Conservation (phyloP, 2,329 filamentous ascomycete species). For the Phialophora macrospora region DNA sequence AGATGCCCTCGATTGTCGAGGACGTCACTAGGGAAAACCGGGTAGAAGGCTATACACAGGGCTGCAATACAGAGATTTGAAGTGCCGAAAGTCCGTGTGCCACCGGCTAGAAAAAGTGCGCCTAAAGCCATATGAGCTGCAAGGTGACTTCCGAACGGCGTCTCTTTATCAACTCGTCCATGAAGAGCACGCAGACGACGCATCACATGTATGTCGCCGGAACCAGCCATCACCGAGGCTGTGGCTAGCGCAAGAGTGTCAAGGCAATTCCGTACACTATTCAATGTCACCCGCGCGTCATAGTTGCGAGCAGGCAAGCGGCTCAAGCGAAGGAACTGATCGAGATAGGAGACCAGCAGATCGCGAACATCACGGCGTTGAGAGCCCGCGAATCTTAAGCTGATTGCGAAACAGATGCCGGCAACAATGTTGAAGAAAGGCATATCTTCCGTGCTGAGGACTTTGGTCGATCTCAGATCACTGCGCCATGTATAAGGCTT, state of each 20-base stretch:
- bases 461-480: slow-evolving; percentile 63
- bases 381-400: slow-evolving; percentile 74
- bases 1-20: slow-evolving; percentile 94
- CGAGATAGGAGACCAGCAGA: slow-evolving; percentile 79
- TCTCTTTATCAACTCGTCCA: slow-evolving; percentile 80
- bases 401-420: slow-evolving; percentile 75
- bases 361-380: slow-evolving; percentile 74
- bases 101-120: slow-evolving; percentile 86
- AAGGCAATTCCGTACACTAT: slow-evolving; percentile 87
- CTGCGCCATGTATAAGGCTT: slow-evolving; percentile 67
- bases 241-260: slow-evolving; percentile 81
- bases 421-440: slow-evolving; percentile 91
- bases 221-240: slow-evolving; percentile 93
- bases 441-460: slow-evolving; percentile 79
- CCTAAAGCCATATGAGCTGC: slow-evolving; percentile 92
- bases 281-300: slow-evolving; percentile 80
- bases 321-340: slow-evolving; percentile 81
- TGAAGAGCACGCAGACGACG: slow-evolving; percentile 85
- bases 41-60: slow-evolving; percentile 90
- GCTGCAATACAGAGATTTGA: slow-evolving; percentile 85
- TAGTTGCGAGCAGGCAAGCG: slow-evolving; percentile 69
- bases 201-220: slow-evolving; percentile 83
- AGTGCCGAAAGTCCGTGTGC: slow-evolving; percentile 88
- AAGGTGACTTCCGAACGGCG: slow-evolving; percentile 90
- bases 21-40: slow-evolving; percentile 83